phyloP scores from a whole-genome alignment of 2,329 filamentous ascomycete species.

The Coniochaeta sp. region DNA sequence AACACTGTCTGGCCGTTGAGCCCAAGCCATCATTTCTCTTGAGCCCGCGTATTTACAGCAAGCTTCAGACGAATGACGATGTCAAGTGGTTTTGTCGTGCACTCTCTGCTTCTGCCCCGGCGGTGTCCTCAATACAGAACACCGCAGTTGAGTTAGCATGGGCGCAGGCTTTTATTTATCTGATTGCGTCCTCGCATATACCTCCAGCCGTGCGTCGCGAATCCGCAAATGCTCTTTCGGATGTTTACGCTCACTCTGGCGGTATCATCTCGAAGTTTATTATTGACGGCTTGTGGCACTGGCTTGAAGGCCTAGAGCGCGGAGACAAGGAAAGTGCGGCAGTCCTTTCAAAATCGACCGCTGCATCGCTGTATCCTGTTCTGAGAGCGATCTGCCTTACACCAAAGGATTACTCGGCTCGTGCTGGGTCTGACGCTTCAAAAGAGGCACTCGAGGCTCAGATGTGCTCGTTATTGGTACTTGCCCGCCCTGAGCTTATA shows the following conservation, averaged over 20 bases:
- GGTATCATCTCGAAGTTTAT: constrained; percentile 54
- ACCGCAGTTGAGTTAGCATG: constrained; percentile 57
- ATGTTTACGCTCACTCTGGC: constrained; percentile 45
- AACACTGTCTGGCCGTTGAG: constrained; percentile 60
- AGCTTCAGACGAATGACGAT: constrained; percentile 67
- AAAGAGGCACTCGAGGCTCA: constrained; percentile 54
- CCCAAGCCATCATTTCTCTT: constrained; percentile 84
- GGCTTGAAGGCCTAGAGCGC: constrained; percentile 59
- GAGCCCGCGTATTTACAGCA: constrained; percentile 77
- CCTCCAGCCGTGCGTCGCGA: constrained; percentile 57
- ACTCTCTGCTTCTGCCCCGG: constrained; percentile 52
- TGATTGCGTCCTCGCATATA: constrained; percentile 57
- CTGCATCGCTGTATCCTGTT: constrained; percentile 53
- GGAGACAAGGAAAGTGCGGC: constrained; percentile 75
- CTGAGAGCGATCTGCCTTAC: constrained; percentile 57
- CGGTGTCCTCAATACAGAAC: constrained; percentile 39
- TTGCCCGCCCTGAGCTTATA: constrained; percentile 72
- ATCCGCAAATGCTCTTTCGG: constrained; percentile 53
- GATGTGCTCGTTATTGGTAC: constrained; percentile 67
- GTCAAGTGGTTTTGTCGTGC: constrained; percentile 69
- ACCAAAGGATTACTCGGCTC: constrained; percentile 37
- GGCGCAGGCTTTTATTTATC: constrained; percentile 79
- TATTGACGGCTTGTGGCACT: constrained; percentile 69
- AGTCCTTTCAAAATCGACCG: constrained; percentile 55
- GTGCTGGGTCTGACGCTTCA: constrained; percentile 31